Evolutionary conservation across 1,284 basidiomycete genomes (phyloP), one percentile per base, ranked within the genome.

Genomic region (Malassezia restricta): DNA sequence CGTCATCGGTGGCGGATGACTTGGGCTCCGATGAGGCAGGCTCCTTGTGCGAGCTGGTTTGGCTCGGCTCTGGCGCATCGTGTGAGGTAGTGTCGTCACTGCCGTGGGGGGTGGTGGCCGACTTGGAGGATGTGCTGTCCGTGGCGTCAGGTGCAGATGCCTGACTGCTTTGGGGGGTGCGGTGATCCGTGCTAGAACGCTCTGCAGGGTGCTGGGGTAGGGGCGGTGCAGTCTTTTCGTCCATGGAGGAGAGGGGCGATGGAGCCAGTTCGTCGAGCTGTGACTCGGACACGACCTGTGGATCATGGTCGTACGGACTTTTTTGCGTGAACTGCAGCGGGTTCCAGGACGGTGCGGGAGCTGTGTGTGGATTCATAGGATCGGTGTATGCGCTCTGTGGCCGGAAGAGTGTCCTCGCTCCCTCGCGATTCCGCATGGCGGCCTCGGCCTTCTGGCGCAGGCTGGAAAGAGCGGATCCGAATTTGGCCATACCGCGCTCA

Each of bases 261-360:
- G 20, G 20, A 24, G 20, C 20, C 20, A 24, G 20, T 24, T 35
- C 29, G 24, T 28, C 12, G 33, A 35, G 33, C 15, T 9, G 7
- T 3, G 45, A 31, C 27, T 24, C 42, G 5, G 11, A 12, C 33
- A 20, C 27, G 17, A 14, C 17, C 4, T 48, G 20, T 17, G 14
- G 33, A 17, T 55, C 53, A 30, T 46, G 32, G 39, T 55, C 53
- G 47, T 55, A 55, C 15, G 30, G 43, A 20, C 24, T 14, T n/a
- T 44, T 29, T 32, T 3, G 29, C 29, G 31, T 33, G 32, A 8
- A 35, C 28, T 17, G 33, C n/a, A 32, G 12, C 11, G 41, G 39
- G 17, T 35, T 5, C 33, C 33, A 35, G 15, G 33, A 35, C 15
- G 33, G 5, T 35, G 33, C 33, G 2, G 2, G 11, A 3, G 33